A percentile compares a stretch with the other conserved stretches of the same genome.
phyloP scores from a whole-genome alignment of 768 basidiomycete species.

The Lactarius evosmus region DNA sequence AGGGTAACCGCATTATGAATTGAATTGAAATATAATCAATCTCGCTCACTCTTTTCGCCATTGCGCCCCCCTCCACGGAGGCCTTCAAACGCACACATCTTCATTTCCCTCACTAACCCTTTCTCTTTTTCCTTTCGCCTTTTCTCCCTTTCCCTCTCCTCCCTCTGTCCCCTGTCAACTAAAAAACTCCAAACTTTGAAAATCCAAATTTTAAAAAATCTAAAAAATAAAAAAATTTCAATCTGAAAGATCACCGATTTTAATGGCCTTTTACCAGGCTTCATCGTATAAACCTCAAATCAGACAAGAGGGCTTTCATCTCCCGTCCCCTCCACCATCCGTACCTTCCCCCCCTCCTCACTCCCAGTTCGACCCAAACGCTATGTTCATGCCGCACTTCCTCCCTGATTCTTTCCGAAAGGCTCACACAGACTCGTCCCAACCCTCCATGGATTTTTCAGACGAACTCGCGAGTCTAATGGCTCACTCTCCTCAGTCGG shows the following conservation, averaged over 20 bases:
- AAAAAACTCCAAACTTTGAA: neutral
- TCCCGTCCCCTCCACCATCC: slow-evolving; percentile 45
- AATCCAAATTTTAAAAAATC: slow-evolving; percentile 1
- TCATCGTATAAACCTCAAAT: slow-evolving; percentile 54
- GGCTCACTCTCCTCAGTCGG: slow-evolving; percentile 34
- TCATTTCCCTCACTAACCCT: neutral
- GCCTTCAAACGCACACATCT: neutral
- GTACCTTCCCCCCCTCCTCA: slow-evolving; percentile 34
- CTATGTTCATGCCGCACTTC: slow-evolving; percentile 49
- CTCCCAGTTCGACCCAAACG: slow-evolving; percentile 33
- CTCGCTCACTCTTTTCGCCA: neutral
- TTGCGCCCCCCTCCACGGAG: neutral
- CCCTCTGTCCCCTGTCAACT: slow-evolving; percentile 1
- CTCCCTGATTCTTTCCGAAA: slow-evolving; percentile 56
- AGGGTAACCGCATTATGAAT: neutral
- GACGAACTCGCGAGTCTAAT: slow-evolving; percentile 69
- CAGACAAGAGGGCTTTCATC: slow-evolving; percentile 72
- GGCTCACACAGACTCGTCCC: slow-evolving; percentile 39
- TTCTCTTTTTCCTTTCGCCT: neutral
- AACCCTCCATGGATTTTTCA: slow-evolving; percentile 47
- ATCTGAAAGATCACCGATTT: slow-evolving; percentile 19
- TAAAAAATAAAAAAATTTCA: neutral
- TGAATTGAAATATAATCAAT: slow-evolving; percentile 18
- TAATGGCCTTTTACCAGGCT: slow-evolving; percentile 39
- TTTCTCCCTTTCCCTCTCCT: neutral